Evolutionary conservation across 805 yeast genomes (phyloP), one percentile per base, ranked within the genome.

Genomic region (Candida insectorum): DNA sequence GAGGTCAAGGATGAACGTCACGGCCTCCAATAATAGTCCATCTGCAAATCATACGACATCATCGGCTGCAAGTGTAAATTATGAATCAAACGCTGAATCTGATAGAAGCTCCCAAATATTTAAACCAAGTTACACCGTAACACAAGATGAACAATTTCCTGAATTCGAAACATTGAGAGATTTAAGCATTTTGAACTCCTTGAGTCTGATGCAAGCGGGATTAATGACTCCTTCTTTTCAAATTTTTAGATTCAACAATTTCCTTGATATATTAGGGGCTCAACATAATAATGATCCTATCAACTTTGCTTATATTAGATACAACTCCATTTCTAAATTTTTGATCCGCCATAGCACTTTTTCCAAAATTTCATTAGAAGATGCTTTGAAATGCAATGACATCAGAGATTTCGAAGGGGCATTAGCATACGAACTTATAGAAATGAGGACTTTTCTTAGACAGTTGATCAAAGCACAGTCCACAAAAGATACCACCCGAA

Each of bases 211-310:
- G 36, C 43, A 44, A 15, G 25, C 34, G 5, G 36, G 34, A 11
- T 44, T 65, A 11, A 37, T 40, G 10, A 43, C 58, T 5, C 68
- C 67, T 1, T 34, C 44, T 3, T 58, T 57, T 32, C 60, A 58
- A 32, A 36, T 49, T 1, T 48, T 54, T 33, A 35, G 65, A n/a
- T 66, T 46, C 35, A 49, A 54, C 30, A 51, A 46, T 26, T 65
- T 58, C 35, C 48, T 65, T 14, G 58, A 55, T 11, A 46, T 56
- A 7, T 24, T 65, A 7, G 30, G 49, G 13, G 60, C 49, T 9
- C 61, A 58, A 27, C 69, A 57, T 26, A 39, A 40, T 9, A 50
- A 51, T 28, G 72, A 66, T 40, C 62, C 71, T 0, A 49, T 63
- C 8, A 64, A 56, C 33, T 65, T 65, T 46, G 63, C 69, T 6